Base-by-base conservation (phyloP, 2,329 filamentous ascomycete genomes). In the Spiromastix sp. region DNA sequence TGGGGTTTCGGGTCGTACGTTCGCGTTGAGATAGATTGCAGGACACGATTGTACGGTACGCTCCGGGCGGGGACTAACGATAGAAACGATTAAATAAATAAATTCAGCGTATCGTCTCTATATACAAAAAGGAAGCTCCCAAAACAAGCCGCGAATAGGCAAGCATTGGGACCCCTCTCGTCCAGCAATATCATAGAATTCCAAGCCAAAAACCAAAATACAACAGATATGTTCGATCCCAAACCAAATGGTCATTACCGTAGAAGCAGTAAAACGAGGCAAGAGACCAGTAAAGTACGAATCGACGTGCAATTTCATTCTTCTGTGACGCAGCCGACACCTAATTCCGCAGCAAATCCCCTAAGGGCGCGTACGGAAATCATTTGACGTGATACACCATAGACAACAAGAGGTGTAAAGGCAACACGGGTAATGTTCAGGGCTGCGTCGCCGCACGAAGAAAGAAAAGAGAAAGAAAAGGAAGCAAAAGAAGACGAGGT, bases 241-340 rank as follows among this genome's bases (percentile, higher is more conserved):
- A 65, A 61, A 63, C 58, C 56, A 60, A 57, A 61, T 56, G 57
- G 56, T 58, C 58, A 63, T 51, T 61, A 55, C 54, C 58, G 56
- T 55, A 54, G 48, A 53, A 47, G 52, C 51, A 53, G 50, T 48
- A 50, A 48, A 32, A 38, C 19, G 37, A 41, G 42, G 40, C 53
- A 54, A 56, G 56, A 58, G 57, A 57, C 57, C 55, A 64, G 57
- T 67, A 68, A 65, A 64, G 61, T 63, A 63, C 57, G 64, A 61
- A 69, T 64, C 68, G 63, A 68, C 60, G 67, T 84, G 81, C 81
- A 86, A 89, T 41, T 82, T 70, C 72, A 65, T 81, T 63, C 42
- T 56, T 84, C 81, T 87, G 73, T 72, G 79, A 76, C 78, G 74
- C 72, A 75, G 81, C 74, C 77, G 81, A 86, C 81, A 79, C 81